These are phyloP conservation scores for Tremella yokohamensis DNA, from an alignment of 768 basidiomycete genomes.

Conservation along the genomic window DNA sequence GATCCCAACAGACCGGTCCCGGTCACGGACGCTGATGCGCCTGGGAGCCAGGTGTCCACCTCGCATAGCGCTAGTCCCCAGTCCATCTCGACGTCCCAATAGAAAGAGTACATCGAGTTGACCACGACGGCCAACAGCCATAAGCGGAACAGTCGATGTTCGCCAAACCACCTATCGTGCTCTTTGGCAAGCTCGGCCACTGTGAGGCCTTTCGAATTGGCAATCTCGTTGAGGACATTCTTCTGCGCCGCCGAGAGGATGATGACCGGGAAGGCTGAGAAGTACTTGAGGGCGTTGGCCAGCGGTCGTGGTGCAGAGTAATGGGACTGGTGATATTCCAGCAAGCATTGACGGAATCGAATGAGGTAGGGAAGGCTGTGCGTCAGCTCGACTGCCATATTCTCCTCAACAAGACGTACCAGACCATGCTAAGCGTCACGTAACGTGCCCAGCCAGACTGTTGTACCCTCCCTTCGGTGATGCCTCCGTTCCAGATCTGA, in stretches of 20 bases:
- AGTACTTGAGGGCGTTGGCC: constrained; percentile 92
- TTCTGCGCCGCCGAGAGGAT: constrained; percentile 87
- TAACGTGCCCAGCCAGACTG: constrained; percentile 66
- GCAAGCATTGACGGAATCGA: constrained; percentile 88
- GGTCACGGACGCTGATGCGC: constrained; percentile 1
- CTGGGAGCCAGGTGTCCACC: constrained; percentile 45
- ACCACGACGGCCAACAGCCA: constrained; percentile 81
- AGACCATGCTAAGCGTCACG: constrained; percentile 80
- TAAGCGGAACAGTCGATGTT: constrained; percentile 73
- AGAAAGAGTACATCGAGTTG: constrained; percentile 93
- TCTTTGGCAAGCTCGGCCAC: constrained; percentile 51
- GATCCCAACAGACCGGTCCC: constrained; percentile 3
- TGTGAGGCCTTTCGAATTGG: constrained; percentile 55
- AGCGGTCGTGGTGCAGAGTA: constrained; percentile 71
- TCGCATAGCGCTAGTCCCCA: constrained; percentile 85
- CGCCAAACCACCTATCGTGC: constrained; percentile 64
- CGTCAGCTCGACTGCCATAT: constrained; percentile 2
- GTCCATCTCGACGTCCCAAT: constrained; percentile 98
- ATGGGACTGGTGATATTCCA: constrained; percentile 67
- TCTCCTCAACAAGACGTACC: constrained; percentile 56
- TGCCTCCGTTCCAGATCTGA: constrained; percentile 82
- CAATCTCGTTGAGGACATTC: constrained; percentile 62
- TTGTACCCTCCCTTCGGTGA: constrained; percentile 63
- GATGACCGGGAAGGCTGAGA: constrained; percentile 93
- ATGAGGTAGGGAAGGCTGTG: constrained; percentile 78